phyloP scores from a whole-genome alignment of 257 asterid genomes.

The Mitragyna speciosa region DNA sequence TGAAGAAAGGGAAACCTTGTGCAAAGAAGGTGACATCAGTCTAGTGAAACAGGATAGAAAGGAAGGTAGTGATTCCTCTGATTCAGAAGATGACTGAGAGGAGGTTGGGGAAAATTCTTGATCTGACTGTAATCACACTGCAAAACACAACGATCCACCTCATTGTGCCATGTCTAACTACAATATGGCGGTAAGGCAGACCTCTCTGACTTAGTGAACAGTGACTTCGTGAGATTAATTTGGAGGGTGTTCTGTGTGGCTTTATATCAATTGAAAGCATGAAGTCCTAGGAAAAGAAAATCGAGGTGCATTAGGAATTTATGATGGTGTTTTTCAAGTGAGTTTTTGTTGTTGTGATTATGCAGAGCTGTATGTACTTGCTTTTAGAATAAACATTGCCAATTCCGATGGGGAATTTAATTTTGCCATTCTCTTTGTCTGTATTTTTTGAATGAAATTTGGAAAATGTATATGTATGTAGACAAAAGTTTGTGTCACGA shows the following conservation, averaged over 20 bases:
- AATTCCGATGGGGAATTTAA: background rate
- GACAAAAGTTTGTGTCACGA: background rate
- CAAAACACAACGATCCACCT: background rate
- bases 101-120: conserved; percentile 55
- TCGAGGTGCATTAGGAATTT: conserved; percentile 2
- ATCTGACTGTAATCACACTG: conserved; percentile 3
- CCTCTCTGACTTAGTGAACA: background rate
- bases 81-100: conserved; percentile 51
- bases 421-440: background rate
- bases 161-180: conserved; percentile 9
- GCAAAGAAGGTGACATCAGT: conserved; percentile 69
- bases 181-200: background rate
- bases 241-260: conserved; percentile 9
- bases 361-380: background rate
- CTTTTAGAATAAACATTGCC: background rate
- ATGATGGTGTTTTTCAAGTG: conserved; percentile 2
- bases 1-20: conserved; percentile 71
- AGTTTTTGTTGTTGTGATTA: conserved; percentile 15
- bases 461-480: background rate
- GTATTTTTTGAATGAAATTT: background rate
- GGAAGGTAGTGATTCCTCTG: conserved; percentile 49
- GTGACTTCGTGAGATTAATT: conserved; percentile 10
- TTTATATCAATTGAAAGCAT: conserved; percentile 3
- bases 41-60: conserved; percentile 58
- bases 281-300: conserved; percentile 15